Evolutionary conservation across 345 rosid species (phyloP).

Genomic region (Isatis tinctoria): DNA sequence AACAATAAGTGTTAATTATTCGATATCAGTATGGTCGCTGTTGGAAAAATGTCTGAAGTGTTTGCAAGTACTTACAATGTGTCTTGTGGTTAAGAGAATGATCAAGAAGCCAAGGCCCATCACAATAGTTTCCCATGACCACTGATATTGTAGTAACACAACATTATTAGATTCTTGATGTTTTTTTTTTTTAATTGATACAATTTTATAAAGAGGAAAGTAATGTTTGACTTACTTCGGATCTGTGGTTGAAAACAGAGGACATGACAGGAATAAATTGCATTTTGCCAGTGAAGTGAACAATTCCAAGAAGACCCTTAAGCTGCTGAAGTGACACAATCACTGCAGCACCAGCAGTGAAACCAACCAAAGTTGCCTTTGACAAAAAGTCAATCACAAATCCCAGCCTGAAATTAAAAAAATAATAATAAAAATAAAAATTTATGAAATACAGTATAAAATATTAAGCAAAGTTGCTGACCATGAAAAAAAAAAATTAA

Average conservation of each 20-base stretch:
- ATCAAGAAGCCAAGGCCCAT: constrained; percentile 67
- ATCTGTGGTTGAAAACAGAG: constrained; percentile 42
- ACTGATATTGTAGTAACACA: constrained; percentile 42
- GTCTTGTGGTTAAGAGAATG: constrained; percentile 71
- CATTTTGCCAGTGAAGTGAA: constrained; percentile 89
- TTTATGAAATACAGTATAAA: neutral
- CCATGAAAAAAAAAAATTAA: neutral
- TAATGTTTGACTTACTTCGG: constrained; percentile 51
- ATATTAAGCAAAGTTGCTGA: constrained; percentile 2
- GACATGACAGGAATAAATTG: constrained; percentile 69
- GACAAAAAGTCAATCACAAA: constrained; percentile 94
- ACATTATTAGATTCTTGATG: constrained; percentile 1
- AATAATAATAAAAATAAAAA: neutral
- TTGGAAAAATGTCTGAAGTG: neutral
- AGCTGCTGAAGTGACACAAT: constrained; percentile 93
- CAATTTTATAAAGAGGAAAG: neutral
- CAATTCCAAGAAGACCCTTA: constrained; percentile 92
- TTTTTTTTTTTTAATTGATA: neutral
- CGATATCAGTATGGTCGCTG: neutral
- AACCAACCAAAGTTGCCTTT: constrained; percentile 90
- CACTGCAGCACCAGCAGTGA: constrained; percentile 97
- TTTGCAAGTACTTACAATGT: constrained; percentile 56
- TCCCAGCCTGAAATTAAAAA: constrained; percentile 62
- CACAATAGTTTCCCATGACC: constrained; percentile 87
- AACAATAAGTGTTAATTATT: neutral